Conservation (phyloP, 371 early-diverging fungal species). For the Rhizomucor pusillus region DNA sequence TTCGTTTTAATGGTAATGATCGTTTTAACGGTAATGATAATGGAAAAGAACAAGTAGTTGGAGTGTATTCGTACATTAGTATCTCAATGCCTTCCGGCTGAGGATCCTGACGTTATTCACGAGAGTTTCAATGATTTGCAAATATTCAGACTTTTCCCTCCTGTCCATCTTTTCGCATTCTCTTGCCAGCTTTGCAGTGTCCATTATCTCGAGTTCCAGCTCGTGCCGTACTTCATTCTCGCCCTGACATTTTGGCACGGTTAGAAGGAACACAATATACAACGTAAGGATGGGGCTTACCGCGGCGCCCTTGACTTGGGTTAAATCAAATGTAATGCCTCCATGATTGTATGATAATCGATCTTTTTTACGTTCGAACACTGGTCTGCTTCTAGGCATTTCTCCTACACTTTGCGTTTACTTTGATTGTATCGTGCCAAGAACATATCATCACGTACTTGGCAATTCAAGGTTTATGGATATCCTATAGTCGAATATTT, state of each 20-base stretch:
- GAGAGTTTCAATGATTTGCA: slow-evolving; percentile 50
- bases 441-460: slow-evolving; percentile 22
- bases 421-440: neutral
- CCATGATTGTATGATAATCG: slow-evolving; percentile 72
- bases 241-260: neutral
- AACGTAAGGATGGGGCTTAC: slow-evolving; percentile 16
- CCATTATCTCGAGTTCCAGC: slow-evolving; percentile 58
- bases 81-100: slow-evolving; percentile 22
- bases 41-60: too few relatives aligned
- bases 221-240: slow-evolving; percentile 54
- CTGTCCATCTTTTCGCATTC: slow-evolving; percentile 39
- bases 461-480: slow-evolving; percentile 70
- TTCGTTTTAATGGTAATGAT: too few relatives aligned
- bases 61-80: neutral
- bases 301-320: slow-evolving; percentile 59
- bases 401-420: slow-evolving; percentile 3
- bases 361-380: slow-evolving; percentile 69
- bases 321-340: slow-evolving; percentile 73
- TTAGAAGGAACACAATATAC: neutral
- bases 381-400: slow-evolving; percentile 33
- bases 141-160: slow-evolving; percentile 43
- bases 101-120: slow-evolving; percentile 57
- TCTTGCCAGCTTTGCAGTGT: slow-evolving; percentile 30
- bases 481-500: slow-evolving; percentile 70
- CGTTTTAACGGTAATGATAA: too few relatives aligned